These are phyloP conservation scores for Clavulina sp. DNA, from an alignment of 768 basidiomycete genomes.

Conservation along the genomic window DNA sequence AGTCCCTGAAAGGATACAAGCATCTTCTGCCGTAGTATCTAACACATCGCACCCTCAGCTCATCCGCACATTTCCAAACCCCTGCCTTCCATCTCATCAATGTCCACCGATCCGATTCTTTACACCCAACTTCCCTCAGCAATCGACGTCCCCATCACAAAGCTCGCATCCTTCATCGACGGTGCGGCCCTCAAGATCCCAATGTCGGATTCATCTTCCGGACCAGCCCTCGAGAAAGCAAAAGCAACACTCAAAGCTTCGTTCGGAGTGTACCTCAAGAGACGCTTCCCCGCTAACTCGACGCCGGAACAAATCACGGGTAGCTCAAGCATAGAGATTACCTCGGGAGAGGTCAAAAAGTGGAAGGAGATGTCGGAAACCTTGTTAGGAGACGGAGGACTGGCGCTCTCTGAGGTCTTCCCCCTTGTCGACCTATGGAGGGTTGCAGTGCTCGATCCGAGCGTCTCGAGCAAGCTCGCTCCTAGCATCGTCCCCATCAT, in stretches of 20 bases:
- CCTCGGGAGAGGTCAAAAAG: conserved; percentile 3
- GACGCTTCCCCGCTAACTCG: conserved; percentile 27
- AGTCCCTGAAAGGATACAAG: too few species aligned
- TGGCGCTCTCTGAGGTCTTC: conserved; percentile 46
- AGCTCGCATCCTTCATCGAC: conserved; percentile 48
- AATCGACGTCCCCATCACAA: conserved; percentile 42
- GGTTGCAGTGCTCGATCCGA: conserved; percentile 48
- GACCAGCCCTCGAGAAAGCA: conserved; percentile 15
- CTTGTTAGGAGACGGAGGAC: conserved; percentile 26
- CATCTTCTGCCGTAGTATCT: too few species aligned
- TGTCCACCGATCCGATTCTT: conserved; percentile 59
- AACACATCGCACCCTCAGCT: too few species aligned
- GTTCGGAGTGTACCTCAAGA: conserved; percentile 49
- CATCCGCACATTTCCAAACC: conserved; percentile 45
- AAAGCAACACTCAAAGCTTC: conserved; percentile 32
- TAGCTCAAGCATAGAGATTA: background rate
- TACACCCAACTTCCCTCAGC: conserved; percentile 48
- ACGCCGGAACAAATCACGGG: background rate
- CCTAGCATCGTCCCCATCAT: background rate
- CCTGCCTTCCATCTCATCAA: conserved; percentile 39
- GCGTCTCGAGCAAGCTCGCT: conserved; percentile 35
- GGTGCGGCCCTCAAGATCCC: too few species aligned
- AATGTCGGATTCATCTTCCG: too few species aligned
- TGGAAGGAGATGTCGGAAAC: conserved; percentile 25
- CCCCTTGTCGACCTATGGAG: conserved; percentile 75